Evolutionary conservation across 306 rosid genomes (phyloP).

Genomic region (Acacia crassicarpa): DNA sequence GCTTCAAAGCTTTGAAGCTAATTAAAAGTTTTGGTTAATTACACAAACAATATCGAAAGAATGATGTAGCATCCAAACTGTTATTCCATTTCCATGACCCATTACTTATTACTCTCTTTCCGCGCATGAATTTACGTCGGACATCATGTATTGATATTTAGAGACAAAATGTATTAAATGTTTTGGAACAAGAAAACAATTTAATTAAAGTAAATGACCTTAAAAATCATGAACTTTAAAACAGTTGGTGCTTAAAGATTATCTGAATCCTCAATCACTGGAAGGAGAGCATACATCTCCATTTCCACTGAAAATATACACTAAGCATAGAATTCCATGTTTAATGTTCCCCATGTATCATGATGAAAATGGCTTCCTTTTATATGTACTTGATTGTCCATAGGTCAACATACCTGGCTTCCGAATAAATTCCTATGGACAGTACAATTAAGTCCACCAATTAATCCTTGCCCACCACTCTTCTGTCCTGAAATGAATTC

Average conservation of each 20-base stretch:
- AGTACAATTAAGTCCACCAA: slow-evolving; percentile 97
- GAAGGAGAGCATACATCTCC: background rate
- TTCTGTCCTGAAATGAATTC: slow-evolving; percentile 79
- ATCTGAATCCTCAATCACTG: background rate
- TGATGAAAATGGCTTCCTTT: background rate
- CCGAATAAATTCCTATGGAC: slow-evolving; percentile 94
- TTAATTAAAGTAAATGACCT: background rate
- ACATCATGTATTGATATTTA: background rate
- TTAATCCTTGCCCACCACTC: slow-evolving; percentile 76
- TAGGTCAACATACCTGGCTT: slow-evolving; percentile 66
- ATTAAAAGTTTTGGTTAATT: slow-evolving; percentile 9
- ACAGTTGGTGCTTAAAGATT: background rate
- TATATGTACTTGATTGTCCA: background rate
- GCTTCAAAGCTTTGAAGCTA: slow-evolving; percentile 93
- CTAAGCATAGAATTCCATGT: background rate
- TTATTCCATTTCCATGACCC: background rate
- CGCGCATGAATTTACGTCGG: background rate
- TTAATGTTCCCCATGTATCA: background rate
- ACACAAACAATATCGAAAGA: background rate
- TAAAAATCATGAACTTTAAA: background rate
- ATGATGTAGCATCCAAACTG: background rate
- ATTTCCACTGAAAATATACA: background rate
- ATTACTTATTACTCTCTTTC: background rate
- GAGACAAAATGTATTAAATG: background rate
- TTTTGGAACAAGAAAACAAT: background rate